Evolutionary conservation across 108 stramenopile species (phyloP), one percentile per base, ranked within the genome.

Genomic region (Cyclostephanos invisitatus): DNA sequence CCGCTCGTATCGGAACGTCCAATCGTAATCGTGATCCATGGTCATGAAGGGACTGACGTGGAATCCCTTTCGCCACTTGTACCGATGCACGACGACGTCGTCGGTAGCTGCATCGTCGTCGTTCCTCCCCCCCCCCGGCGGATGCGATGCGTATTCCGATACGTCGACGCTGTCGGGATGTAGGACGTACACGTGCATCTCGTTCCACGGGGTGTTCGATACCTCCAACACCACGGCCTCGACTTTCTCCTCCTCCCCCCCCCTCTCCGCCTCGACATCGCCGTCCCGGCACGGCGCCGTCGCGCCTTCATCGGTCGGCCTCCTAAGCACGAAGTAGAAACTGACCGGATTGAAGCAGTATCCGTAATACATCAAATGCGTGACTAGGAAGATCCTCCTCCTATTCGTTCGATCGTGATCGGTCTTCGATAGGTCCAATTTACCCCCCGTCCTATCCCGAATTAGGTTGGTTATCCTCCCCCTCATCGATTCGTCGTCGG

Each of bases 41-140:
- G 91, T 93, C 96, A 97, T 97, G 85, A 98, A 98, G 24, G 98
- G 98, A 36, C 91, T 92, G n/a, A 98, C 98, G 74, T 98, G 98
- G 73, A 98, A 98, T 22, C 58, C 64, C 68, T 98, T 98, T n/a
- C 71, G 81, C 68, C 92, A 89, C 63, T 65, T 66, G 67, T 77
- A 85, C 6, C 51, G 80, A 85, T 55, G 71, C 36, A 61, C 83
- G 71, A 58, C 75, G 61, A 48, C 12, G 44, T 17, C 67, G 48
- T 20, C 36, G 15, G 40, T 51, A n/a, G 15, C 69, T 24, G 20
- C 35, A 20, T 47, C 64, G 24, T 46, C 29, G 18, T 54, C 38
- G 5, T 62, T 8, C 40, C 40, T 17, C 27, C 32, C 9, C 12
- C 37, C 32, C n/a, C 69, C 59, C 10, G 53, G 25, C 0, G 20